phyloP scores from a whole-genome alignment of 2,329 filamentous ascomycete species.

The Beauveria australis region DNA sequence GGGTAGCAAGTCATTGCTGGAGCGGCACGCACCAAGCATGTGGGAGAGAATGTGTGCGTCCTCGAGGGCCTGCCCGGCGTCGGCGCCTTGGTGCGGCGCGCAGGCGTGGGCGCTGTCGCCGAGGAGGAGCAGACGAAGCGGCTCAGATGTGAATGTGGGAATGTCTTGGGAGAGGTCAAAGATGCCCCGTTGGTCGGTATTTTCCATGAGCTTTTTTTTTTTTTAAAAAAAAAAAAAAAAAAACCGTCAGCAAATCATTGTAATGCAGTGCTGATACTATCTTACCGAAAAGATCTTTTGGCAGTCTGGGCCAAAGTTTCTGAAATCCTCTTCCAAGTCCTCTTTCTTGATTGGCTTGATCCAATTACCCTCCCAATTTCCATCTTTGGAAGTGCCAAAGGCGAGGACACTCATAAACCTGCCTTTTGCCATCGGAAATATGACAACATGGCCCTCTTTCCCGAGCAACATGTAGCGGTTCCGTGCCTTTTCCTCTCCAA shows the following conservation, averaged over 20 bases:
- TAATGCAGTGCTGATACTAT: background rate
- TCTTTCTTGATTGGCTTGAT: conserved; percentile 6
- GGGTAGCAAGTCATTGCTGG: background rate
- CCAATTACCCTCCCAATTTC: conserved; percentile 9
- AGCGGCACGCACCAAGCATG: conserved; percentile 7
- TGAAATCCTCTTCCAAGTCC: conserved; percentile 7
- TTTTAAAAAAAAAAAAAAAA: too few species aligned
- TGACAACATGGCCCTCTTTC: conserved; percentile 45
- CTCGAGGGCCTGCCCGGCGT: conserved; percentile 12
- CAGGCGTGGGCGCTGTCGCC: conserved; percentile 14
- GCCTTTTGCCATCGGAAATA: conserved; percentile 49
- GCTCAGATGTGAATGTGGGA: conserved; percentile 2
- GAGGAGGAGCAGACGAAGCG: conserved; percentile 9
- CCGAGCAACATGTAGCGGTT: conserved; percentile 31
- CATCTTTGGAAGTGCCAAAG: conserved; percentile 23
- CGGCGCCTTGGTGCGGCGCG: conserved; percentile 12
- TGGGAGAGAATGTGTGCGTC: conserved; percentile 11
- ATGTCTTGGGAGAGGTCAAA: conserved; percentile 10
- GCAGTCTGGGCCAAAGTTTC: conserved; percentile 9
- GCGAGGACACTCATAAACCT: conserved; percentile 48
- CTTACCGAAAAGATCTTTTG: conserved; percentile 9
- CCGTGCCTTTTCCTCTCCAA: conserved; percentile 31
- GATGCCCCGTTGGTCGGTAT: conserved; percentile 9
- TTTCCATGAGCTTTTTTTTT: conserved; percentile 7
- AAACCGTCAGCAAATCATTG: background rate